Evolutionary conservation across 2,329 filamentous ascomycete genomes (phyloP), one percentile per base, ranked within the genome.

Genomic region (Colletotrichum limetticola): DNA sequence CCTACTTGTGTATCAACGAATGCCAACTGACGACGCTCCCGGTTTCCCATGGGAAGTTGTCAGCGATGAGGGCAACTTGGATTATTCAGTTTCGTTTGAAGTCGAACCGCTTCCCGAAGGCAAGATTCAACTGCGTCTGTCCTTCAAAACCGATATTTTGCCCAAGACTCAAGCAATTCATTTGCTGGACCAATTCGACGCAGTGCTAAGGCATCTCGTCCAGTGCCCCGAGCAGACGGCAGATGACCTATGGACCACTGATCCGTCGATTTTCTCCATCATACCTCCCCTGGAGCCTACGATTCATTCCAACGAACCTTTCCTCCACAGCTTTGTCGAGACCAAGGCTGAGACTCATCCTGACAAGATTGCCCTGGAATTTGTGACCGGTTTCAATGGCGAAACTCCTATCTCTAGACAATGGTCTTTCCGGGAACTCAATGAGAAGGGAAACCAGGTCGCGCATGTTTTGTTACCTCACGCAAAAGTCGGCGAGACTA

Each of bases 51-150:
- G 94, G 92, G 84, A 84, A 7, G 75, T 93, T 0, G 74, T 90
- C 1, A 84, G 90, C 19, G 95, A 97, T 71, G 85, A 89, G 63
- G 92, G 93, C 6, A 89, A 87, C 1, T 90, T 94, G 2, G 94
- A 97, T 76, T 98, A 96, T 80, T 86, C 92, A 0, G 83, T 97
- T 0, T 98, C 96, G 0, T 84, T 98, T 24, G 95, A 98, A 80
- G 82, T 97, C 42, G 91, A 95, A 71, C 91, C 92, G 0, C 80
- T 78, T 1, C 66, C 76, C 0, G 76, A 82, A 0, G 86, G 86
- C 1, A 77, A 80, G 3, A 77, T 97, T 1, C 80, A 85, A 14
- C 84, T 97, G 8, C 90, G 91, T 9, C 80, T 97, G 24, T 95
- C 92, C 0, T 93, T 90, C 75, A 87, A 90, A 74, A 85, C 86